Percentiles rank a stretch among this genome's conserved stretches.
phyloP scores from a whole-genome alignment of 2,329 filamentous ascomycete species.

The Diaporthe nobilis region DNA sequence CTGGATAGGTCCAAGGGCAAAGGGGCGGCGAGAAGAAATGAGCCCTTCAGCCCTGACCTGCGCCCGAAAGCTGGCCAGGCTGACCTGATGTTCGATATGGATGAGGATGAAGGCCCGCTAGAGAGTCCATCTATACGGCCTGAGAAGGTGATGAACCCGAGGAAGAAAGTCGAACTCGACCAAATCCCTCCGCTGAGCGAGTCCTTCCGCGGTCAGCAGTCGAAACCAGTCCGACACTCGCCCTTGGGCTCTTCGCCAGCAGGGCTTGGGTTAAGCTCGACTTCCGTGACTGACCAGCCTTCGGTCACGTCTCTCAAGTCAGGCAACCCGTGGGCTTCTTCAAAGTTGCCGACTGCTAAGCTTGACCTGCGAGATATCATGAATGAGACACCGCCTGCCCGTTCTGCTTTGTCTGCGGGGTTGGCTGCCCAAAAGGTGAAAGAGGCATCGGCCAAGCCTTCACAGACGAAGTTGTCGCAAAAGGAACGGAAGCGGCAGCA shows the following conservation, averaged over 20 bases:
- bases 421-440: slow-evolving; percentile 65
- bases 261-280: slow-evolving; percentile 40
- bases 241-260: slow-evolving; percentile 21
- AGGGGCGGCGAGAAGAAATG: slow-evolving; percentile 63
- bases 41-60: slow-evolving; percentile 75
- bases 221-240: slow-evolving; percentile 50
- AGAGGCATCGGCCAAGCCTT: slow-evolving; percentile 54
- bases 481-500: slow-evolving; percentile 91
- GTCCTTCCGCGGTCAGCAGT: slow-evolving; percentile 56
- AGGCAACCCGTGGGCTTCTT: slow-evolving; percentile 64
- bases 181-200: slow-evolving; percentile 50
- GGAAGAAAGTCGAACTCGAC: slow-evolving; percentile 48
- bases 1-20: slow-evolving; percentile 63
- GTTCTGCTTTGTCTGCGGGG: slow-evolving; percentile 68
- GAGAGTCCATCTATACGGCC: slow-evolving; percentile 51
- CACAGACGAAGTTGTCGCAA: slow-evolving; percentile 81
- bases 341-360: slow-evolving; percentile 71
- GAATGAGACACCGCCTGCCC: slow-evolving; percentile 65
- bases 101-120: slow-evolving; percentile 73
- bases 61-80: slow-evolving; percentile 76
- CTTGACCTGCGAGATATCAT: slow-evolving; percentile 85
- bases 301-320: slow-evolving; percentile 41
- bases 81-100: slow-evolving; percentile 96
- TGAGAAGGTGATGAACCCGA: slow-evolving; percentile 41
- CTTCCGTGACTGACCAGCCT: slow-evolving; percentile 31